phyloP scores from a whole-genome alignment of 768 basidiomycete species.

The Rhodocollybia butyracea region DNA sequence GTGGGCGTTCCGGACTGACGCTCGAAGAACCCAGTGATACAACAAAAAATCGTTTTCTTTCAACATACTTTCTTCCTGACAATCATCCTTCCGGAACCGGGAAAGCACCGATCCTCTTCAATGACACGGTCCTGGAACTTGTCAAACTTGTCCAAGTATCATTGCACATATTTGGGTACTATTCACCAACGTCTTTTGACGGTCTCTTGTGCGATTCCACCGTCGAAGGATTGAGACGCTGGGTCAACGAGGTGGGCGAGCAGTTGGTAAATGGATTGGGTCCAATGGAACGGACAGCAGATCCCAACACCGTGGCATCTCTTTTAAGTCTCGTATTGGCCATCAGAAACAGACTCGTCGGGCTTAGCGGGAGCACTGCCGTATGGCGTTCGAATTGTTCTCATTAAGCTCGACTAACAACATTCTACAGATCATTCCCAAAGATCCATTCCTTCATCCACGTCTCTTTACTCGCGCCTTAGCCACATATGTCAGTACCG shows the following conservation, averaged over 20 bases:
- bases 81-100: neutral
- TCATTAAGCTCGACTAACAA: neutral
- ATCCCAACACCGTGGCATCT: slow-evolving; percentile 68
- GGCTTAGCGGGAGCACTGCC: slow-evolving; percentile 43
- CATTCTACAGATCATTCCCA: slow-evolving; percentile 42
- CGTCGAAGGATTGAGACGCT: slow-evolving; percentile 64
- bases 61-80: slow-evolving; percentile 55
- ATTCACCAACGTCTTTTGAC: slow-evolving; percentile 34
- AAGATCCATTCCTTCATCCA: slow-evolving; percentile 79
- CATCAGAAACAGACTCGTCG: slow-evolving; percentile 64
- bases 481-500: slow-evolving; percentile 28
- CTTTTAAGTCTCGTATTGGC: slow-evolving; percentile 68
- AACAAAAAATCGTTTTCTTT: slow-evolving; percentile 77
- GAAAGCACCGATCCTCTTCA: slow-evolving; percentile 41
- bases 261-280: slow-evolving; percentile 54
- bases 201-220: slow-evolving; percentile 79
- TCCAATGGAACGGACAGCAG: slow-evolving; percentile 71
- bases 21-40: slow-evolving; percentile 80
- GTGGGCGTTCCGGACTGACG: slow-evolving; percentile 71
- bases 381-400: slow-evolving; percentile 21
- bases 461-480: slow-evolving; percentile 52
- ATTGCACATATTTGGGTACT: slow-evolving; percentile 66
- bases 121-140: slow-evolving; percentile 67
- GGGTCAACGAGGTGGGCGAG: slow-evolving; percentile 66
- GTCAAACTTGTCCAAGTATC: slow-evolving; percentile 73